Evolutionary conservation across 441 rosid genomes (phyloP).

Genomic region (Francoa sonchifolia): DNA sequence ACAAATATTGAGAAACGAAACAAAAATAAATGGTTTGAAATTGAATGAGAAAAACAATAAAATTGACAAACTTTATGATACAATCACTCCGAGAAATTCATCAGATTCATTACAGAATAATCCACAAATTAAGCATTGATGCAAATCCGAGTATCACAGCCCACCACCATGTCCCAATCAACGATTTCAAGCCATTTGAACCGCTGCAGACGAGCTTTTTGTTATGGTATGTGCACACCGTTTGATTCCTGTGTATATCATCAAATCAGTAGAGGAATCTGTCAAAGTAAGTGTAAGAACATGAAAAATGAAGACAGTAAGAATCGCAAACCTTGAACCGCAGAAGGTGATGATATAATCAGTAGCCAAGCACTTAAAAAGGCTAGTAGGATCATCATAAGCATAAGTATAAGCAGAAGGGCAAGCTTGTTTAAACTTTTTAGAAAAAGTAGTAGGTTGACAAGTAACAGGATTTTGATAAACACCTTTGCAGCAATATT

Average conservation of each 20-base stretch:
- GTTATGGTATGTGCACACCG: constrained; percentile 13
- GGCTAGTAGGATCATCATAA: constrained; percentile 83
- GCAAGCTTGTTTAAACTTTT: constrained; percentile 70
- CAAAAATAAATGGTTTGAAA: too few species aligned
- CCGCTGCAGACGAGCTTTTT: constrained; percentile 4
- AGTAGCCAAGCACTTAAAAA: constrained; percentile 57
- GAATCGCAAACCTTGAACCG: constrained; percentile 35
- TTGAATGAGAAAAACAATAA: too few species aligned
- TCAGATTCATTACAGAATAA: neutral
- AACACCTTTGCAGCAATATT: constrained; percentile 70
- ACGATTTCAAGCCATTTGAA: neutral
- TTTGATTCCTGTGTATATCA: constrained; percentile 4
- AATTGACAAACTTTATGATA: too few species aligned
- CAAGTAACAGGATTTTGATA: constrained; percentile 54
- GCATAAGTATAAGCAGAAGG: constrained; percentile 91
- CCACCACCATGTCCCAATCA: constrained; percentile 1
- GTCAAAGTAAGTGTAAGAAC: neutral
- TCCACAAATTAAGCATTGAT: neutral
- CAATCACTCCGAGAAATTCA: too few species aligned
- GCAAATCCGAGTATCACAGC: neutral
- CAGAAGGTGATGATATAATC: constrained; percentile 75
- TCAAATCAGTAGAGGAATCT: neutral
- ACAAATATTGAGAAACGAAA: too few species aligned
- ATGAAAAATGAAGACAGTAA: too few species aligned
- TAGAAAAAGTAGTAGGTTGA: constrained; percentile 68